Evolutionary conservation across 306 rosid genomes (phyloP).

Genomic region (Citrullus colocynthis): DNA sequence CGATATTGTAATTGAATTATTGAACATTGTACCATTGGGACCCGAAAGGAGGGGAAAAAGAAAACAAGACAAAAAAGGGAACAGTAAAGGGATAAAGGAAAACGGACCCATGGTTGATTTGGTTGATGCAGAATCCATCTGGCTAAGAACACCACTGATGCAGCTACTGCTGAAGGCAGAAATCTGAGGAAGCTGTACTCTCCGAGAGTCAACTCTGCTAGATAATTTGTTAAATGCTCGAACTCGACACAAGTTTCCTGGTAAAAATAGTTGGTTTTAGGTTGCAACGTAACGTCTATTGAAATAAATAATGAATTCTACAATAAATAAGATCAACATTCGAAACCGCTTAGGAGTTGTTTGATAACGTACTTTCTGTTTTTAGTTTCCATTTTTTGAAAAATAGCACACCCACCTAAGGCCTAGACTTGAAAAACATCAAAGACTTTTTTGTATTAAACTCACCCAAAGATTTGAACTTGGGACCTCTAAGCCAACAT

Average conservation of each 20-base stretch:
- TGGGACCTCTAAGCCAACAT: no score
- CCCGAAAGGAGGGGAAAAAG: neutral
- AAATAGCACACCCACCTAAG: neutral
- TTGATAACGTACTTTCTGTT: neutral
- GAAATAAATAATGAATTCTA: neutral
- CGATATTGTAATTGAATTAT: neutral
- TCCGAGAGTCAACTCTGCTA: slow-evolving; percentile 68
- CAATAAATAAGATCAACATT: neutral
- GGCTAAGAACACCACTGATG: slow-evolving; percentile 82
- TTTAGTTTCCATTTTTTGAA: neutral
- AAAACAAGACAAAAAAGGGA: neutral
- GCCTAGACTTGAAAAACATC: no score
- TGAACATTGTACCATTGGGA: neutral
- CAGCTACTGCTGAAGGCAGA: slow-evolving; percentile 76
- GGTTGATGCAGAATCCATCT: slow-evolving; percentile 71
- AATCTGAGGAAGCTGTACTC: slow-evolving; percentile 62
- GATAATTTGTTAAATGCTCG: slow-evolving; percentile 70
- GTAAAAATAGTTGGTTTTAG: neutral
- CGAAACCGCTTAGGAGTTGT: neutral
- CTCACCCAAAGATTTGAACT: no score
- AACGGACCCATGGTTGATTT: slow-evolving; percentile 65
- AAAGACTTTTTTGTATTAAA: no score
- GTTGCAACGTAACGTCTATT: neutral
- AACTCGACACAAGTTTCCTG: slow-evolving; percentile 54
- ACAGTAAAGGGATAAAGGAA: neutral